phyloP scores from a whole-genome alignment of 2,329 filamentous ascomycete genomes.

The Xylaria sp. region DNA sequence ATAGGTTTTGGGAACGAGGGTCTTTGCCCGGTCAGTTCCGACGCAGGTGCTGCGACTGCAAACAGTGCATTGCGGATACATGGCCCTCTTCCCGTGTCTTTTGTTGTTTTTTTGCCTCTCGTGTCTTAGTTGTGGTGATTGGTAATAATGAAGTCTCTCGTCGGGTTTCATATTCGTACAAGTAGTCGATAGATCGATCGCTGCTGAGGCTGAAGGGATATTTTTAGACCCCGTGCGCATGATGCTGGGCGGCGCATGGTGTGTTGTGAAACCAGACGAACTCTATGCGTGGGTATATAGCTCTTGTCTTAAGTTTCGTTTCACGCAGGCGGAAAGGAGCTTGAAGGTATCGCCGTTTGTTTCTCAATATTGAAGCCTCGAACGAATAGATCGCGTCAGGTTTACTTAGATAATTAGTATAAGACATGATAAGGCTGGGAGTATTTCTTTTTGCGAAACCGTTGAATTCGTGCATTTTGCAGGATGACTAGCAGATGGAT shows the following conservation, averaged over 20 bases:
- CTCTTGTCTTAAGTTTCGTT: conserved; percentile 1
- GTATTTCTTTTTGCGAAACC: neutral
- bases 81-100: too few species aligned
- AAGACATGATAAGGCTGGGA: neutral
- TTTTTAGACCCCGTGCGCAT: conserved; percentile 31
- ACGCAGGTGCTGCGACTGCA: too few species aligned
- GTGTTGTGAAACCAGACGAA: conserved; percentile 19
- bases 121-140: neutral
- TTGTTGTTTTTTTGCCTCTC: neutral
- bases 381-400: neutral
- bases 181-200: neutral
- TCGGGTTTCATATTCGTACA: neutral
- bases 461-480: neutral
- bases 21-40: neutral
- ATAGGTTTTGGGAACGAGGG: neutral
- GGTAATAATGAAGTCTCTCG: neutral
- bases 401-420: neutral
- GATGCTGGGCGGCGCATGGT: conserved; percentile 15
- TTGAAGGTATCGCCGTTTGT: neutral
- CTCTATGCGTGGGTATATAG: neutral
- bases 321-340: neutral
- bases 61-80: neutral
- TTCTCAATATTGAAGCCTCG: neutral
- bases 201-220: conserved; percentile 21
- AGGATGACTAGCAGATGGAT: neutral